Base-by-base conservation (phyloP, 805 yeast species). In the Wickerhamiella parazyma region DNA sequence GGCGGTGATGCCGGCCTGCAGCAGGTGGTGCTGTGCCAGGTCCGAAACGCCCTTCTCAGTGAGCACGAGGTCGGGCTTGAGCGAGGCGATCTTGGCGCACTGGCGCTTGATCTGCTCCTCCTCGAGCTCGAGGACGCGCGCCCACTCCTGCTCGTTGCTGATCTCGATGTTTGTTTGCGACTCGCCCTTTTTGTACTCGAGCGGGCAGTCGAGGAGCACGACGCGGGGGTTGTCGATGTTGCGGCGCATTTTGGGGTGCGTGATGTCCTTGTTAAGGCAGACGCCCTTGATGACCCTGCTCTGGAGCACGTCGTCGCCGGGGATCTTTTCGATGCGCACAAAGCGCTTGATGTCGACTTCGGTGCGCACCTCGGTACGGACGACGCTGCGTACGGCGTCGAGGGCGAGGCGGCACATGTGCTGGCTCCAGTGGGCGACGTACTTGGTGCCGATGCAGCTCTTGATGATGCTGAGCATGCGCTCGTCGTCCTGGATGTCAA, bases 11-110 rank as follows among this genome's bases (percentile, higher is more conserved):
- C 94, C 93, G 49, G 94, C 95, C 67, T 87, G 87, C 57, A 91
- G 72, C 52, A 91, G 67, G 64, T 80, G 87, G 67, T 91, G 99
- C 65, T 91, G 99, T 33, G 98, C 99, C 58, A 91, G 71, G 63
- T 91, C 97, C 29, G 94, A 80, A 12, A 91, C 97, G 53, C 99
- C 99, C 72, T 91, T 91, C 65, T 91, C 99, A 42, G 98, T 91
- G 52, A 91, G 80, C 22, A 91, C 95, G 55, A 91, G 73, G 59
- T 84, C 95, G 17, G 98, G 98, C 60, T 84, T 84, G 57, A 83
- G 76, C 48, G 78, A 73, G 51, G 87, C 70, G 48, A 91, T 74
- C 54, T 78, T 81, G 49, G 84, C 94, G 65, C 96, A 87, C 70
- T 89, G 68, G 44, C 72, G 56, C 58, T 80, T 80, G 49, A 91